Evolutionary conservation across 805 yeast genomes (phyloP), one percentile per base, ranked within the genome.

Genomic region (Lipomyces spencermartinsiae): DNA sequence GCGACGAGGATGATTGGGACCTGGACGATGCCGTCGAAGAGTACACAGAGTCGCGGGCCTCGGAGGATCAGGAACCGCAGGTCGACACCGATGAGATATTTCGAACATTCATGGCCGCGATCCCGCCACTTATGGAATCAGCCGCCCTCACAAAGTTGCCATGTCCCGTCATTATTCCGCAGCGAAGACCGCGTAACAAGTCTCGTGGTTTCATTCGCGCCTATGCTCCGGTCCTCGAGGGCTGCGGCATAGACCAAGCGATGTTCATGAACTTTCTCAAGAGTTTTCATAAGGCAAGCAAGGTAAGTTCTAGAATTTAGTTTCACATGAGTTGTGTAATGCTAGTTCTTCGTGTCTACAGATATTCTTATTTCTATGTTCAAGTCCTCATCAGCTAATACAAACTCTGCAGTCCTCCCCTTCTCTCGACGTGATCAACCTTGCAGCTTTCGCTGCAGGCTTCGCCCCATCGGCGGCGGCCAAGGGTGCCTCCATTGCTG

Each of bases 111-210:
- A 35, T 35, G 16, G 39, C 1, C 39, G 39, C 14, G 16, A 35
- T 10, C 39, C 39, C 39, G 39, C 39, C 39, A 35, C 39, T 78
- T 14, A 16, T n/a, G 2, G 1, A 10, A 51, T 0, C 56, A 51
- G 56, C 56, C 1, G 56, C 0, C 25, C 14, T 51, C 56, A 9
- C 56, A 29, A 22, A 29, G 16, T 29, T 51, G 56, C 56, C 31
- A 22, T 51, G 56, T 12, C 56, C 56, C 16, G 56, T 51, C 16
- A 29, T 51, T 22, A 51, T 51, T 29, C 31, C 56, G 25, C 56
- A 51, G 56, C 56, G 56, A 2, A 22, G 56, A 14, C 56, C 56
- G 56, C 31, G 56, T 10, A 51, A 51, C 31, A 51, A 51, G 31
- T 22, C 56, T 22, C 56, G 56, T 29, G 56, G 56, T 22, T 51